phyloP scores from a whole-genome alignment of 805 yeast species.

The Candida michaelii region DNA sequence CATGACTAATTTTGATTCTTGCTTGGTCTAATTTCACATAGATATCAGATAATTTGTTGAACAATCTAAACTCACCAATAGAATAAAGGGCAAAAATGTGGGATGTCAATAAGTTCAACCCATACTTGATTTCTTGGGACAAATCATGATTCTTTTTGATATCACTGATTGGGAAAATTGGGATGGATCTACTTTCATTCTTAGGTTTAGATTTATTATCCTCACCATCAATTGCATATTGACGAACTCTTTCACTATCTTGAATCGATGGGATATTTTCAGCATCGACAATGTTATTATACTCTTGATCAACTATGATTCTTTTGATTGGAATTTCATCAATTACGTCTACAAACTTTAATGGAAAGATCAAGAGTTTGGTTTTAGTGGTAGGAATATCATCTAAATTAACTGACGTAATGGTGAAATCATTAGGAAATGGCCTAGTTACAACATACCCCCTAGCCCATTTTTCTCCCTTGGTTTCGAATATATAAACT shows the following conservation, averaged over 20 bases:
- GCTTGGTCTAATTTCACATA: conserved; percentile 60
- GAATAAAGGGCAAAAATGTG: conserved; percentile 72
- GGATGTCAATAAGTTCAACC: conserved; percentile 56
- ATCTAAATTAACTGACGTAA: conserved; percentile 60
- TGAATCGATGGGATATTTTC: conserved; percentile 32
- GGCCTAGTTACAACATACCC: conserved; percentile 73
- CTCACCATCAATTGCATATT: conserved; percentile 23
- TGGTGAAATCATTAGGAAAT: conserved; percentile 64
- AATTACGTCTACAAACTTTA: conserved; percentile 48
- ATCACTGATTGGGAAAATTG: conserved; percentile 56
- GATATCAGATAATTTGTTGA: conserved; percentile 51
- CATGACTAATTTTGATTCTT: conserved; percentile 50
- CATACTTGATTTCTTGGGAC: conserved; percentile 56
- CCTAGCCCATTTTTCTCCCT: conserved; percentile 68
- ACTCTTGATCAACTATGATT: conserved; percentile 25
- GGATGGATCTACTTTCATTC: conserved; percentile 21
- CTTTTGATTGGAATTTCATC: conserved; percentile 41
- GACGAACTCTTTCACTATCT: conserved; percentile 28
- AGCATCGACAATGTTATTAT: conserved; percentile 25
- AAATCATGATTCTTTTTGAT: conserved; percentile 35
- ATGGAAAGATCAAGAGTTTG: conserved; percentile 61
- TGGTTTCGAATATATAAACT: conserved; percentile 67
- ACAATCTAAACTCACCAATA: conserved; percentile 65
- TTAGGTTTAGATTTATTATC: conserved; percentile 12
- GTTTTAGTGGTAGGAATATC: conserved; percentile 58